Conservation (phyloP, 2,329 filamentous ascomycete species). For the Fusarium mexicanum region DNA sequence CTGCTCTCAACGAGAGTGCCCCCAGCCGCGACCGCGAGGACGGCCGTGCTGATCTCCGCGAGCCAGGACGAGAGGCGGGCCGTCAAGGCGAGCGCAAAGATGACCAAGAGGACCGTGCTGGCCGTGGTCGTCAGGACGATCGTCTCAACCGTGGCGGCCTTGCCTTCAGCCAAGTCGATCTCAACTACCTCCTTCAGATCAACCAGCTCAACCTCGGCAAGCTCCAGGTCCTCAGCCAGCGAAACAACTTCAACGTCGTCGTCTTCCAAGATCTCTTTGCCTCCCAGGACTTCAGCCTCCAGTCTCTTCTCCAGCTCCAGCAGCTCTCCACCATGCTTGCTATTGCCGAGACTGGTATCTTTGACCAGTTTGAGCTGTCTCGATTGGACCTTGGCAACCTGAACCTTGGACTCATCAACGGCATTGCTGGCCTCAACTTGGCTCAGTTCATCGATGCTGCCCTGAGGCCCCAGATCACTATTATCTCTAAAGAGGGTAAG, state of each 20-base stretch:
- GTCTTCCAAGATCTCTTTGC: conserved; percentile 55
- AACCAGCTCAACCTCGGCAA: conserved; percentile 57
- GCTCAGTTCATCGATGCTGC: conserved; percentile 44
- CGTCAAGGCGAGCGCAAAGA: not conserved
- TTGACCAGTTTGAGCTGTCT: conserved; percentile 45
- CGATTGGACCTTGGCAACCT: conserved; percentile 41
- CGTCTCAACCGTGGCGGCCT: conserved; percentile 50
- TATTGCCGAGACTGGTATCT: conserved; percentile 44
- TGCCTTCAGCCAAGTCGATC: conserved; percentile 52
- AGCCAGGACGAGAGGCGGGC: not conserved
- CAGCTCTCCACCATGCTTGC: conserved; percentile 52
- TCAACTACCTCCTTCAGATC: conserved; percentile 58
- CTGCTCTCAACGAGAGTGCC: conserved; percentile 18
- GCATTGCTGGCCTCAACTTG: conserved; percentile 42
- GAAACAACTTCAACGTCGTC: conserved; percentile 58
- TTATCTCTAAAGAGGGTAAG: conserved; percentile 42
- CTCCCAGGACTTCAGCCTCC: conserved; percentile 53
- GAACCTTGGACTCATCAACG: conserved; percentile 45
- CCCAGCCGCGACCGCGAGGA: not conserved
- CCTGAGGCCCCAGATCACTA: conserved; percentile 42
- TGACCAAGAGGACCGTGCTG: conserved; percentile 22
- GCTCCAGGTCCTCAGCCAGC: conserved; percentile 50
- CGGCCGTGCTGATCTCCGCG: not conserved
- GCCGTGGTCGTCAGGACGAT: conserved; percentile 39
- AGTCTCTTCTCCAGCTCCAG: conserved; percentile 53